Evolutionary conservation across 768 basidiomycete species (phyloP), one percentile per base, ranked within the genome.

Genomic region (Hydnomerulius pinastri): DNA sequence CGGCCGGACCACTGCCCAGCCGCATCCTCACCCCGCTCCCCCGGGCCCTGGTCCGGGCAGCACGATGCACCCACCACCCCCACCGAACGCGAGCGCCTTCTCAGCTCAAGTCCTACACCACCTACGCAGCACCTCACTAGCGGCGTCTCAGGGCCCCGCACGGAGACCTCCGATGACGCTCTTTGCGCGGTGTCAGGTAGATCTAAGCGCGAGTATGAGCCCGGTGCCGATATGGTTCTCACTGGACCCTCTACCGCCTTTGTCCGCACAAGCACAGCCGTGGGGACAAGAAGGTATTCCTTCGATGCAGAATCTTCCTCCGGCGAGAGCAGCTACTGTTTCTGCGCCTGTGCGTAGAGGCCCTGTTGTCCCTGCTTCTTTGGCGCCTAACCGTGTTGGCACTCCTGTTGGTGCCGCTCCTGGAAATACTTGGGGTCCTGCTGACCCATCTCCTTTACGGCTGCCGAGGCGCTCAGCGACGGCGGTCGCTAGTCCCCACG

Each of bases 221-320:
- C 86, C 87, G 1, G 82, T 90, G 0, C 81, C 80, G 0, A 82
- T 90, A 37, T 55, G 72, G 7, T 90, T 84, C 61, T 77, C 77
- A 30, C 49, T 80, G 5, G 83, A 86, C 29, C 83, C 83, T 18
- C 68, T 71, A 0, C 72, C 71, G 9, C 48, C 57, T 4, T 40
- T 56, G 47, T 58, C 71, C 3, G 40, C 6, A 24, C 38, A 23
- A 11, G 28, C 48, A 23, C 38, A 39, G 5, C 18, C 48, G 52
- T 9, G 23, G 27, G 2, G 45, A 29, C 20, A 43, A 28, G 12
- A n/a, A 11, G 4, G 6, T 9, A n/a, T 4, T 18, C 27, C 24
- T 12, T 17, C 39, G 8, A 18, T n/a, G 46, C 32, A 40, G 35
- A 55, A 21, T 29, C 24, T 41, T 49, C 41, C 18, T 6, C 66